Conservation (phyloP, 805 yeast species). For the Yueomyces sp. region DNA sequence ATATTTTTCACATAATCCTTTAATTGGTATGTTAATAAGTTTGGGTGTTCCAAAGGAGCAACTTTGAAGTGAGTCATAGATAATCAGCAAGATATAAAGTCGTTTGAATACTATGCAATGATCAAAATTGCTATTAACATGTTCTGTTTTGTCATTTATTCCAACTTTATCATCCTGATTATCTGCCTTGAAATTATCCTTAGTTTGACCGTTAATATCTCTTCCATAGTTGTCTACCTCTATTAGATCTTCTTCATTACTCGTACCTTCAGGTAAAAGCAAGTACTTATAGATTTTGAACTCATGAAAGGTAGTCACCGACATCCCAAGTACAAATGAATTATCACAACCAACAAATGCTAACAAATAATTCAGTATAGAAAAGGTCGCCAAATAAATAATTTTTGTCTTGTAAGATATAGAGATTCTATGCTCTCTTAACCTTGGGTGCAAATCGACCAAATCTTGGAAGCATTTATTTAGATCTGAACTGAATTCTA, state of each 20-base stretch:
- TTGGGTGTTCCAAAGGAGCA: slow-evolving; percentile 38
- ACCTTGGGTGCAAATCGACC: slow-evolving; percentile 21
- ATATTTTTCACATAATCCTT: slow-evolving; percentile 6
- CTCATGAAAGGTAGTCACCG: slow-evolving; percentile 45
- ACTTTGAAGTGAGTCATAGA: slow-evolving; percentile 40
- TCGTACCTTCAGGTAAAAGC: slow-evolving; percentile 10
- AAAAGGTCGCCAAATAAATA: slow-evolving; percentile 27
- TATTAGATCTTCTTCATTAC: slow-evolving; percentile 3
- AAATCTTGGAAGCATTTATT: slow-evolving; percentile 22
- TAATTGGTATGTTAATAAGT: slow-evolving; percentile 17
- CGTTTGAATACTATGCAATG: slow-evolving; percentile 28
- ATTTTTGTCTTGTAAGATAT: slow-evolving; percentile 21
- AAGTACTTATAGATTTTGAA: slow-evolving; percentile 34
- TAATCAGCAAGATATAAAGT: slow-evolving; percentile 33
- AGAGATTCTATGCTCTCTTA: slow-evolving; percentile 15
- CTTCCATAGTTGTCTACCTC: not conserved
- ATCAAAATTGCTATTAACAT: slow-evolving; percentile 9
- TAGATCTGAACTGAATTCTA: slow-evolving; percentile 14
- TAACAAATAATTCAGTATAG: slow-evolving; percentile 40
- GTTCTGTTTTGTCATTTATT: slow-evolving; percentile 13
- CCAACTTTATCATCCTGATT: not conserved
- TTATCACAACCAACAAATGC: slow-evolving; percentile 47
- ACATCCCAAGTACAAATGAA: slow-evolving; percentile 41
- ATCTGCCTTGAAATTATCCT: slow-evolving; percentile 2
- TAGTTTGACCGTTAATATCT: slow-evolving; percentile 2